phyloP scores from a whole-genome alignment of 768 basidiomycete species.

The Boletus tomentosulus region DNA sequence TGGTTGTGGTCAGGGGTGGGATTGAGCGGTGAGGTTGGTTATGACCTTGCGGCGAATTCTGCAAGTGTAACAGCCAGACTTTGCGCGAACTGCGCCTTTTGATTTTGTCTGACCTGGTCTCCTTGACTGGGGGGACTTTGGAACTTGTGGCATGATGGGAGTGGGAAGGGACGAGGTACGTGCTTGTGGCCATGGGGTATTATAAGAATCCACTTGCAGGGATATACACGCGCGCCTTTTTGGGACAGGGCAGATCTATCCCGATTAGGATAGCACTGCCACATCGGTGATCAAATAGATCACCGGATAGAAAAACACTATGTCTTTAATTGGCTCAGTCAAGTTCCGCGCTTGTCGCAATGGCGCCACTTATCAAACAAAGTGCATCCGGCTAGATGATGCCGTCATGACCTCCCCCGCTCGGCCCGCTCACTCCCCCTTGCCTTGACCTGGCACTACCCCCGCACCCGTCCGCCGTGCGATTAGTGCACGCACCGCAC shows the following conservation, averaged over 20 bases:
- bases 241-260: slow-evolving; percentile 18
- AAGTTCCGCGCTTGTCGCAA: slow-evolving; percentile 33
- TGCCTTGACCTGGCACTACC: slow-evolving; percentile 43
- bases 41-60: slow-evolving; percentile 78
- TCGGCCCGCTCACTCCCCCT: slow-evolving; percentile 39
- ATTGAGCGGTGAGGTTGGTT: slow-evolving; percentile 10
- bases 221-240: slow-evolving; percentile 18
- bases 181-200: background rate
- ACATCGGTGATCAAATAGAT: background rate
- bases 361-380: slow-evolving; percentile 31
- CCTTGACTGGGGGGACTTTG: slow-evolving; percentile 39
- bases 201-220: background rate
- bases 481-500: slow-evolving; percentile 88
- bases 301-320: slow-evolving; percentile 16
- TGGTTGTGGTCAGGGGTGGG: slow-evolving; percentile 12
- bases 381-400: slow-evolving; percentile 1
- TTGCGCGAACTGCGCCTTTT: slow-evolving; percentile 80
- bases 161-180: background rate
- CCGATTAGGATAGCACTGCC: background rate
- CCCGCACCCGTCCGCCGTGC: slow-evolving; percentile 59
- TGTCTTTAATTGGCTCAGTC: slow-evolving; percentile 22
- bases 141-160: slow-evolving; percentile 31
- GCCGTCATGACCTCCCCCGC: slow-evolving; percentile 22
- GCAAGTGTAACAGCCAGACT: slow-evolving; percentile 88
- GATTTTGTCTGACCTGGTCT: slow-evolving; percentile 59